A percentile compares a stretch with the other conserved stretches of the same genome.
phyloP scores from a whole-genome alignment of 306 rosid genomes.

The Rosa persica region DNA sequence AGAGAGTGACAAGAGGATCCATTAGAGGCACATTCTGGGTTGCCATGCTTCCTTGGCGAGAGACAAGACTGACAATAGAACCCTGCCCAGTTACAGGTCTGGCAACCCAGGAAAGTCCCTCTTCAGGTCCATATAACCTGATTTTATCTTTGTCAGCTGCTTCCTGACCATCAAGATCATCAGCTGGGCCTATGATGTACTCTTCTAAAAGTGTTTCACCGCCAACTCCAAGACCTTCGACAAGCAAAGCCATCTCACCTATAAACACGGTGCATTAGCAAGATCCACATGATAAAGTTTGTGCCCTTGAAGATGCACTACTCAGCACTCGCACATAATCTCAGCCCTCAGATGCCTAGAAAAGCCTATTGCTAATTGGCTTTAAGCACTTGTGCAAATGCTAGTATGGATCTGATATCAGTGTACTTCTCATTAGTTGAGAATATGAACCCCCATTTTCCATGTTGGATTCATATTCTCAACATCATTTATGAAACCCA shows the following conservation, averaged over 20 bases:
- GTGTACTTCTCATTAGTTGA: background rate
- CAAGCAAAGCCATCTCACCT: slow-evolving; percentile 82
- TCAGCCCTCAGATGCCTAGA: background rate
- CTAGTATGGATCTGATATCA: background rate
- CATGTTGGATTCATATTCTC: background rate
- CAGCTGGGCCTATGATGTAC: slow-evolving; percentile 72
- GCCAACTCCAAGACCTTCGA: slow-evolving; percentile 84
- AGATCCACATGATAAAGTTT: slow-evolving; percentile 15
- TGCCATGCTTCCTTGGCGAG: slow-evolving; percentile 88
- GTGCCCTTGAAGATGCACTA: background rate
- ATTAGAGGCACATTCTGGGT: slow-evolving; percentile 61
- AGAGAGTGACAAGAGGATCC: slow-evolving; percentile 81
- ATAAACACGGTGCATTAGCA: slow-evolving; percentile 22
- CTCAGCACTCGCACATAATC: slow-evolving; percentile 1
- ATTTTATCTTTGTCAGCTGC: slow-evolving; percentile 60
- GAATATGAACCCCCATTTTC: background rate
- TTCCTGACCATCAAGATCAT: slow-evolving; percentile 55
- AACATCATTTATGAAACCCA: background rate
- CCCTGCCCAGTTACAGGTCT: slow-evolving; percentile 77
- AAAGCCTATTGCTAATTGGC: background rate
- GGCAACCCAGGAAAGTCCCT: slow-evolving; percentile 87
- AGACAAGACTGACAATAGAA: slow-evolving; percentile 58
- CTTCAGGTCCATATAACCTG: slow-evolving; percentile 75
- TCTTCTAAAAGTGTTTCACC: slow-evolving; percentile 74
- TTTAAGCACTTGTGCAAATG: background rate